Evolutionary conservation across 2,329 filamentous ascomycete species (phyloP).

Genomic region (Cordyceps militaris): DNA sequence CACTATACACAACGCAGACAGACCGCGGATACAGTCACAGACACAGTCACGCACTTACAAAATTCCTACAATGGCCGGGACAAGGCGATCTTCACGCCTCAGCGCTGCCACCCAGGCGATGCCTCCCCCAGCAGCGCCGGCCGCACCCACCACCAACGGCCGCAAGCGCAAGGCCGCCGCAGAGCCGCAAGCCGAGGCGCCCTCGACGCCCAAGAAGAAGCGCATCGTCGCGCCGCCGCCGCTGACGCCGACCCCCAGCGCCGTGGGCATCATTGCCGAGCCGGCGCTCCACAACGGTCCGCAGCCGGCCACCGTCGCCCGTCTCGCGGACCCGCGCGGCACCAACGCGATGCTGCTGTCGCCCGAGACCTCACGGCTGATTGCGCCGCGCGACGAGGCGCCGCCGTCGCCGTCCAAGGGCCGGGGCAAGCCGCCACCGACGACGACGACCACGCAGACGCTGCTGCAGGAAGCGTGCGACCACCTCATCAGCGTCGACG

Average conservation of each 20-base stretch:
- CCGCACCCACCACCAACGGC: slow-evolving; percentile 12
- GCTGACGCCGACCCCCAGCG: slow-evolving; percentile 41
- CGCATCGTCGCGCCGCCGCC: slow-evolving; percentile 27
- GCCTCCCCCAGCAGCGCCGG: slow-evolving; percentile 18
- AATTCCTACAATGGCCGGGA: slow-evolving; percentile 24
- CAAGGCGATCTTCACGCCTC: slow-evolving; percentile 36
- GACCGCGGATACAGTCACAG: not conserved
- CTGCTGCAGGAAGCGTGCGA: slow-evolving; percentile 68
- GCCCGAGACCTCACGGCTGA: slow-evolving; percentile 58
- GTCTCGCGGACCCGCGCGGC: slow-evolving; percentile 54
- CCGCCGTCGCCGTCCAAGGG: slow-evolving; percentile 40
- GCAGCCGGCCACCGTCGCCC: slow-evolving; percentile 35
- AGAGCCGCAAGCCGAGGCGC: slow-evolving; percentile 13
- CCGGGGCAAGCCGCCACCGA: slow-evolving; percentile 32
- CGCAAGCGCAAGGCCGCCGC: slow-evolving; percentile 30
- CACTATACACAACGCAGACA: not conserved
- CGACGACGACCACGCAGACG: slow-evolving; percentile 59
- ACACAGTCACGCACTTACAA: not conserved
- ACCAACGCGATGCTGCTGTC: slow-evolving; percentile 69
- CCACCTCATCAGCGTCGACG: slow-evolving; percentile 67
- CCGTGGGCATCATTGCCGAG: slow-evolving; percentile 31
- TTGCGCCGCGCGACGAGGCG: slow-evolving; percentile 43
- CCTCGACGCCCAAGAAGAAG: slow-evolving; percentile 28
- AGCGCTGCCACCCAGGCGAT: slow-evolving; percentile 23
- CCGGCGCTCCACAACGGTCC: slow-evolving; percentile 21